Evolutionary conservation across 345 rosid genomes (phyloP).

Genomic region (Gossypium sturtianum): DNA sequence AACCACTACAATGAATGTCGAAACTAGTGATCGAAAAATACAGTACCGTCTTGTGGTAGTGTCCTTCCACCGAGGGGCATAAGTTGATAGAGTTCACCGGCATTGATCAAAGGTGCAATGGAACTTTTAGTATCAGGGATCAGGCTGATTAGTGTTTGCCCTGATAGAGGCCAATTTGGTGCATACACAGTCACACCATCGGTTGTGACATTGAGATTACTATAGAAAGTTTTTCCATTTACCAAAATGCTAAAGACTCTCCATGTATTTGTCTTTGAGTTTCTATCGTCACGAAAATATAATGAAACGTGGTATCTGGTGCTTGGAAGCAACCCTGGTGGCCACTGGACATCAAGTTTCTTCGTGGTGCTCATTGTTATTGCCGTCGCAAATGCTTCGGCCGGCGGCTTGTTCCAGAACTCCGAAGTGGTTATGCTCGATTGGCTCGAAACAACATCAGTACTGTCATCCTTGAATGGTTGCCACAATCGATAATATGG

Average conservation of each 20-base stretch:
- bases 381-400: conserved; percentile 41
- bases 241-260: conserved; percentile 61
- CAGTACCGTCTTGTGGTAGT: conserved; percentile 57
- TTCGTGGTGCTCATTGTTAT: conserved; percentile 53
- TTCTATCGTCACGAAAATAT: conserved; percentile 67
- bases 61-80: conserved; percentile 65
- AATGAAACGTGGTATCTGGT: conserved; percentile 64
- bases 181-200: conserved; percentile 62
- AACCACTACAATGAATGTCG: background rate
- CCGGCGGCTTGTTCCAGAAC: conserved; percentile 77
- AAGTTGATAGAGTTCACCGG: conserved; percentile 70
- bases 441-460: conserved; percentile 29
- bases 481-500: conserved; percentile 64
- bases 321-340: conserved; percentile 43
- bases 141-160: conserved; percentile 53
- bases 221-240: conserved; percentile 54
- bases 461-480: conserved; percentile 44
- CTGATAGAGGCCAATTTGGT: conserved; percentile 66
- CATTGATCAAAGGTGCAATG: conserved; percentile 65
- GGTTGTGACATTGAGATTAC: conserved; percentile 53
- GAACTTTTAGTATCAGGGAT: conserved; percentile 36
- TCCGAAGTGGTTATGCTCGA: conserved; percentile 36
- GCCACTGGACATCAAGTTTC: conserved; percentile 56
- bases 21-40: background rate
- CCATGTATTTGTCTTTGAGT: conserved; percentile 60